Base-by-base conservation (phyloP, 2,329 filamentous ascomycete species). In the Curvularia hawaiiensis region DNA sequence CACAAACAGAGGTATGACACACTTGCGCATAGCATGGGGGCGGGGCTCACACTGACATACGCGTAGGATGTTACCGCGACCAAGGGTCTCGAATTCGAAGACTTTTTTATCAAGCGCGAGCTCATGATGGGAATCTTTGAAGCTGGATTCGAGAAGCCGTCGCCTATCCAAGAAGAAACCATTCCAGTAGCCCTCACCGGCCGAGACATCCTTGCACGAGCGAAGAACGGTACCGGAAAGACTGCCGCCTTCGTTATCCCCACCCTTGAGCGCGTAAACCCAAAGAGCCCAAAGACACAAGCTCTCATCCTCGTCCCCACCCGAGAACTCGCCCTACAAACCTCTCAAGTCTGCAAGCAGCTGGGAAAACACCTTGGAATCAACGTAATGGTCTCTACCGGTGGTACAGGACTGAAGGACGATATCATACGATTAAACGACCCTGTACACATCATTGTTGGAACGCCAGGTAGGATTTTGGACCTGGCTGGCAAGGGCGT, bases 51-150 rank as follows among this genome's bases (percentile, higher is more conserved):
- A 49, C 66, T 60, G 51, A 60, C 61, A 50, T 41, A n/a, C 30
- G 41, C 20, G 72, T 62, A 96, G 90, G 95, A 99, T 90, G 96
- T 99, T 61, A 98, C 94, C 56, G 93, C 92, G 71, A 99, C 94
- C 31, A 98, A 97, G 81, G 95, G 95, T 60, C 84, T 99, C 61
- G 95, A 99, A 69, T 99, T 97, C 74, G 96, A 99, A 79, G 91
- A 98, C 67, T 97, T 99, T 76, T 90, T 90, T 66, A 89, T 99
- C 69, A 97, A 96, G 82, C 86, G 95, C 75, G 91, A 97, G 75
- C 82, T 99, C 60, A 87, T 99, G 81, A 99, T 98, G 94, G 95
- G 95, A 62, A 98, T 99, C 66, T 99, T 98, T 78, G 95, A 99
- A 82, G 95, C 95, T 67, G 95, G 95, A 63, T 99, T 97, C 78